Evolutionary conservation across 352 stramenopile species (phyloP), one percentile per base, ranked within the genome.

Genomic region (Aphanomyces astaci): DNA sequence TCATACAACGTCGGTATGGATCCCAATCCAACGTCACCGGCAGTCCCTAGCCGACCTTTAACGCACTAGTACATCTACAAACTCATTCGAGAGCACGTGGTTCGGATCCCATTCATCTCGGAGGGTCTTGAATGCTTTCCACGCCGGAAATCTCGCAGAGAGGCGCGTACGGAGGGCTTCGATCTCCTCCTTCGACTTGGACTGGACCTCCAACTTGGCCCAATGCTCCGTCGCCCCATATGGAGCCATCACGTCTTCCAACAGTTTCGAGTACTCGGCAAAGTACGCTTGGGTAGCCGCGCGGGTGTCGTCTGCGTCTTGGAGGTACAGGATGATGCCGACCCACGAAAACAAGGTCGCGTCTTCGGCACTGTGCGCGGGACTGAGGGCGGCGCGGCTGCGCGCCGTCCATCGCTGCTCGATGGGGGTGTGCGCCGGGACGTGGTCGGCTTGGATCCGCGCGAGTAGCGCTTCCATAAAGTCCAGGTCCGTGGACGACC

Each of bases 311-410:
- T 75, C 84, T 7, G 7, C 36, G 36, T 43, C 36, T 17, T 89
- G 88, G 24, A 99, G 76, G 75, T 98, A 99, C 77, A 99, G 85
- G 54, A 99, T 99, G 51, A 99, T 91, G 62, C 97, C 97, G 31
- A 99, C 95, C 97, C 97, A 99, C 31, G 84, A 98, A 69, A 95
- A 95, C 13, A 96, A 62, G 64, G 90, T 82, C 11, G 75, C 63
- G 0, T 76, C 66, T 53, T 92, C 87, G n/a, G 71, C 71, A 28
- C 87, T 81, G 73, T 81, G 87, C 10, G 94, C 96, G 15, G 96
- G 96, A 49, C 90, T 98, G 82, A 99, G 96, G 10, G 73, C 73
- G 3, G 95, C 97, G 27, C 75, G 86, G 46, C 92, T 98, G 32
- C 80, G 81, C 53, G 90, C 79, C 1, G 94, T 97, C 97, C 97